These are phyloP conservation scores for Phycomyces nitens DNA, from an alignment of 192 early-diverging fungal species.

Conservation along the genomic window DNA sequence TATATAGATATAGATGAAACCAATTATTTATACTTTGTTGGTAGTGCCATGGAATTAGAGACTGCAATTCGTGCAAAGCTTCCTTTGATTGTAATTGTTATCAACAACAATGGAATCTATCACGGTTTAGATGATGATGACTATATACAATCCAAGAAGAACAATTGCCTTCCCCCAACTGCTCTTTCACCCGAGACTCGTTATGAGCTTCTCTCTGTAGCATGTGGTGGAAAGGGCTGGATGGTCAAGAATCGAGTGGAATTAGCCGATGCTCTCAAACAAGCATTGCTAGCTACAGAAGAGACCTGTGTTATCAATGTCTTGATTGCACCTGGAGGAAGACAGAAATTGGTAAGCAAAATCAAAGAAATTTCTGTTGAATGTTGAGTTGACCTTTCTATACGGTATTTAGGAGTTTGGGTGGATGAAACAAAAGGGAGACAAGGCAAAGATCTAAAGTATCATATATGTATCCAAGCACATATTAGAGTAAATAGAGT, in stretches of 20 bases:
- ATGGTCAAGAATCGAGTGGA: constrained; percentile 55
- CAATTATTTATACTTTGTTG: not conserved
- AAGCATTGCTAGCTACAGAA: constrained; percentile 35
- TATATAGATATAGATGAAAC: not conserved
- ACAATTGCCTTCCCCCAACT: constrained; percentile 53
- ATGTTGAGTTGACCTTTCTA: not conserved
- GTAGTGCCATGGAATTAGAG: constrained; percentile 71
- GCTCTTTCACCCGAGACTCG: constrained; percentile 61
- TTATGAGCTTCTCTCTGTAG: constrained; percentile 67
- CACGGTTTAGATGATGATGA: constrained; percentile 55
- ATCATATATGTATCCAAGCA: not conserved
- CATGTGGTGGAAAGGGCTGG: constrained; percentile 59
- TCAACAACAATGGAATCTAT: constrained; percentile 80
- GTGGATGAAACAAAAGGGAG: not conserved
- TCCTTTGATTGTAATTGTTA: constrained; percentile 68
- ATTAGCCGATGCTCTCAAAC: constrained; percentile 45
- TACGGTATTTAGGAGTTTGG: not conserved
- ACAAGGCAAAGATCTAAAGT: not conserved
- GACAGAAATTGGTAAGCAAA: constrained; percentile 44
- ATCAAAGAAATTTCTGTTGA: not conserved
- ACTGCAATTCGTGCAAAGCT: constrained; percentile 59
- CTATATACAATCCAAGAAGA: constrained; percentile 37
- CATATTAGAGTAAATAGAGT: too few relatives aligned
- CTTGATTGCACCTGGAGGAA: constrained; percentile 58
- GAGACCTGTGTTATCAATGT: constrained; percentile 65